Conservation (phyloP, 2,329 filamentous ascomycete species). For the Thyridium curvatum region DNA sequence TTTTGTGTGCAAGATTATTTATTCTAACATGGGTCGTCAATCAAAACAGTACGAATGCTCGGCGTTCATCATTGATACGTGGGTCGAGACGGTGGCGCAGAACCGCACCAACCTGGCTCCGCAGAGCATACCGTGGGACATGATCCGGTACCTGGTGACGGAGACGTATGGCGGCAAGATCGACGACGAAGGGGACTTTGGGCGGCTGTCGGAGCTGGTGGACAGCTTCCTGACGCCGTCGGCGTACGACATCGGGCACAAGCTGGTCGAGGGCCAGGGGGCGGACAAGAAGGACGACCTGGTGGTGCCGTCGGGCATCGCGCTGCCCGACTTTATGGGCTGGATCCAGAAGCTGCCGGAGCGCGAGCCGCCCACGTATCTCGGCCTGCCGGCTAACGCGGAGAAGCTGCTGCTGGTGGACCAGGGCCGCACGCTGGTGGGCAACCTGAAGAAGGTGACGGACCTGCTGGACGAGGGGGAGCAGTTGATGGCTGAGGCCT, state of each 20-base stretch:
- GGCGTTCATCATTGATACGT: conserved; percentile 90
- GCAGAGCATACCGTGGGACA: conserved; percentile 91
- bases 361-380: conserved; percentile 90
- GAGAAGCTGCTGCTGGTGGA: conserved; percentile 92
- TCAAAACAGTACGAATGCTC: conserved; percentile 81
- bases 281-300: conserved; percentile 49
- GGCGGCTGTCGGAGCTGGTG: conserved; percentile 67
- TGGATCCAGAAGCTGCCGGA: conserved; percentile 94
- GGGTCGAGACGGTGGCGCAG: conserved; percentile 77
- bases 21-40: conserved; percentile 26
- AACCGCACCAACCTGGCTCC: conserved; percentile 90
- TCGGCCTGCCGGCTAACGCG: conserved; percentile 89
- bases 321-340: conserved; percentile 75
- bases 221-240: conserved; percentile 72
- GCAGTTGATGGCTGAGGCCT: conserved; percentile 69
- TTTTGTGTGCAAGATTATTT: conserved; percentile 10
- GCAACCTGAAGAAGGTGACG: conserved; percentile 77
- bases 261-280: conserved; percentile 63
- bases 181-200: conserved; percentile 82
- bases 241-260: conserved; percentile 89
- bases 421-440: conserved; percentile 77
- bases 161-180: conserved; percentile 99
- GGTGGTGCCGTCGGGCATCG: conserved; percentile 72
- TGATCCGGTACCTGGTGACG: conserved; percentile 82
- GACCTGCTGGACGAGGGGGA: conserved; percentile 91